Evolutionary conservation across 805 yeast species (phyloP), one percentile per base, ranked within the genome.

Genomic region (Alloascoidea africana): DNA sequence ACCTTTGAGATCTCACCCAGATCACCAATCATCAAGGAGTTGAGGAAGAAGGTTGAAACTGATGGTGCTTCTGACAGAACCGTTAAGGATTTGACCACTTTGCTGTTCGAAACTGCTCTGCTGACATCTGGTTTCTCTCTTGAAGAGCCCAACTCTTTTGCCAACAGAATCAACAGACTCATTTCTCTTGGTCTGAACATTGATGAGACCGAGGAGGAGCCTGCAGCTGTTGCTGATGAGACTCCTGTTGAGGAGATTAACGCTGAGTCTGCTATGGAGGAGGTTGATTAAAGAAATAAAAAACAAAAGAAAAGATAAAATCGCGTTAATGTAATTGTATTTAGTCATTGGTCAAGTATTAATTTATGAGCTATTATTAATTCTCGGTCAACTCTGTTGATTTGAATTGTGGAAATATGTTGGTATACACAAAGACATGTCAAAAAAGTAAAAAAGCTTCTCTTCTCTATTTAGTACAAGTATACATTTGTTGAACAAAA

Each of bases 31-130:
- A 89, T 91, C 65, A 79, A 70, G 70, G 98, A 91, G 68, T 80
- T 91, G 67, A 87, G 78, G 73, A 72, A 80, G 63, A 91, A 89
- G 78, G 96, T 91, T 56, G 97, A 86, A 54, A 78, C 82, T 49
- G 94, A 85, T 55, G 97, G 97, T 66, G 87, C 94, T 48, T 93
- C 85, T 67, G 97, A 93, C 71, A 83, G 94, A 72, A 87, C 96
- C 46, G 97, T 91, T 56, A 85, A 85, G 76, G 96, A 91, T 67
- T 75, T 91, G 65, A 91, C 99, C 49, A 84, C 91, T 50, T 73
- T 91, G 64, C 70, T 91, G 65, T 91, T 76, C 67, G 99, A 91
- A 69, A 91, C 99, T 55, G 98, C 99, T 42, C 71, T 91, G 63
- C 75, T 91, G 62, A 91, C 97, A 40, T 91, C 98, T 47, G 99